Evolutionary conservation across 1,284 basidiomycete genomes (phyloP).

Genomic region (Acaromyces ingoldii): DNA sequence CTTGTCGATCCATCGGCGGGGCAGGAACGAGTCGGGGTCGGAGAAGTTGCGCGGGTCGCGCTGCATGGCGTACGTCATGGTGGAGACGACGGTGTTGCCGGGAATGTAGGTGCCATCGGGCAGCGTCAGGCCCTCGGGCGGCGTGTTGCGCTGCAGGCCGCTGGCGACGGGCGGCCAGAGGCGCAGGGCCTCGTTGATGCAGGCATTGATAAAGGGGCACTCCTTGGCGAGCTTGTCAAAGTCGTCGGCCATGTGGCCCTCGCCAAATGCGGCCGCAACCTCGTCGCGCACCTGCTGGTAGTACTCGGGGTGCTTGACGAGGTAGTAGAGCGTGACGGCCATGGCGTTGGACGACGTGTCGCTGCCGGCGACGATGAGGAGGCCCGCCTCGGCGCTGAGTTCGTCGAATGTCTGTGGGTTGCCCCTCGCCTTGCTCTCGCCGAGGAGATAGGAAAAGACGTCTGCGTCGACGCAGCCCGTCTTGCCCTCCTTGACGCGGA

Average conservation of each 20-base stretch:
- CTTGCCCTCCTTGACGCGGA: slow-evolving; percentile 16
- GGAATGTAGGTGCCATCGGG: slow-evolving; percentile 13
- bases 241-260: slow-evolving; percentile 13
- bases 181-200: slow-evolving; percentile 23
- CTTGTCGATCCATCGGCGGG: slow-evolving; percentile 14
- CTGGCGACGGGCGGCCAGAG: slow-evolving; percentile 19
- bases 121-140: not conserved
- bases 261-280: slow-evolving; percentile 14
- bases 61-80: slow-evolving; percentile 19
- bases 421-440: slow-evolving; percentile 6
- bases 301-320: slow-evolving; percentile 13
- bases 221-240: slow-evolving; percentile 7
- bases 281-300: slow-evolving; percentile 13
- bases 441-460: slow-evolving; percentile 17
- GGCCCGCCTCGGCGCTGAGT: slow-evolving; percentile 16
- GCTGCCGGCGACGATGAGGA: slow-evolving; percentile 25
- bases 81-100: slow-evolving; percentile 9
- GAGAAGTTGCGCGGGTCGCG: slow-evolving; percentile 21
- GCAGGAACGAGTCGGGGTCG: slow-evolving; percentile 16
- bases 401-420: slow-evolving; percentile 7
- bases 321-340: slow-evolving; percentile 15
- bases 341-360: slow-evolving; percentile 22
- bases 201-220: slow-evolving; percentile 22
- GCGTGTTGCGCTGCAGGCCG: slow-evolving; percentile 17
- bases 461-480: slow-evolving; percentile 13